These are phyloP conservation scores for Ceratobasidium sp. DNA, from an alignment of 1,284 basidiomycete genomes.

Conservation along the genomic window DNA sequence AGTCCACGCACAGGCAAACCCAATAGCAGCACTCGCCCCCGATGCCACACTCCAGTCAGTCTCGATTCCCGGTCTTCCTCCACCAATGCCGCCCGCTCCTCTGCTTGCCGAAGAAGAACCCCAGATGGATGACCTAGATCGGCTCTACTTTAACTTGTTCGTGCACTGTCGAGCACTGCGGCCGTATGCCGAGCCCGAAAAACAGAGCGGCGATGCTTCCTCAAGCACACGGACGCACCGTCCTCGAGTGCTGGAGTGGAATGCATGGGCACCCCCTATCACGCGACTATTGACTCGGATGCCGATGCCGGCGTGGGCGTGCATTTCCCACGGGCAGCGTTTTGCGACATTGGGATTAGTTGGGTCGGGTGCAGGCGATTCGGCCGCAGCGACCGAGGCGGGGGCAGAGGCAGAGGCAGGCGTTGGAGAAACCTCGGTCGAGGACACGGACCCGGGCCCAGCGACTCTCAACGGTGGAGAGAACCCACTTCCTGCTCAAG, in stretches of 20 bases:
- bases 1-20: neutral
- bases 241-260: conserved; percentile 15
- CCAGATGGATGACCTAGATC: conserved; percentile 13
- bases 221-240: neutral
- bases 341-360: conserved; percentile 19
- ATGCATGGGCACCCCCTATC: conserved; percentile 34
- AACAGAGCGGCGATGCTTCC: neutral
- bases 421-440: neutral
- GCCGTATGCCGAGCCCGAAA: conserved; percentile 2
- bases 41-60: neutral
- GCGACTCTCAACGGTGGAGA: neutral
- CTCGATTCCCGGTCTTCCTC: neutral
- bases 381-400: neutral
- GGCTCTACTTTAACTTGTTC: conserved; percentile 31
- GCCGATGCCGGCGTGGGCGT: conserved; percentile 37
- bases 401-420: neutral
- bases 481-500: neutral
- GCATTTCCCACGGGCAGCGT: conserved; percentile 28
- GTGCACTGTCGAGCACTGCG: conserved; percentile 28
- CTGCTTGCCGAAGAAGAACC: conserved; percentile 5
- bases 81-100: neutral
- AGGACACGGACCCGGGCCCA: neutral
- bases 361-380: neutral
- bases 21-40: neutral
- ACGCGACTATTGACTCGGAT: conserved; percentile 20